phyloP scores from a whole-genome alignment of 768 basidiomycete species.

The Solioccasus polychromus region DNA sequence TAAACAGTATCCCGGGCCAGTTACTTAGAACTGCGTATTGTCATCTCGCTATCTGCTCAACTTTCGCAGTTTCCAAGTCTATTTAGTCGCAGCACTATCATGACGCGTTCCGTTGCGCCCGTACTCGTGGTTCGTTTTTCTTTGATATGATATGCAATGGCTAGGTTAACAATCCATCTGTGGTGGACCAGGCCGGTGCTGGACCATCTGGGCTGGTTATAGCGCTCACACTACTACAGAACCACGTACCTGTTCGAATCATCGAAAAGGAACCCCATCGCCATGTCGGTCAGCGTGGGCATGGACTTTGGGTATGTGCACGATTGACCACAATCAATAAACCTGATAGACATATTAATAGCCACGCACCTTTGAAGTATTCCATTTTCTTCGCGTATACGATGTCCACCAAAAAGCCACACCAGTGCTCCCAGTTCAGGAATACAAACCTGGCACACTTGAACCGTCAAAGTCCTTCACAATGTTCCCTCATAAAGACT shows the following conservation, averaged over 20 bases:
- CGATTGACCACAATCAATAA: neutral
- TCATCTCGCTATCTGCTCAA: too few species aligned
- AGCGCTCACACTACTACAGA: slow-evolving; percentile 37
- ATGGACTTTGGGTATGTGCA: slow-evolving; percentile 39
- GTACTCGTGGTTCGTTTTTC: too few species aligned
- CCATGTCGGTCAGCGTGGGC: slow-evolving; percentile 37
- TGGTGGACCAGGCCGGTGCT: slow-evolving; percentile 12
- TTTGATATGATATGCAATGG: too few species aligned
- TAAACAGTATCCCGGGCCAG: too few species aligned
- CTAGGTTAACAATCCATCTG: too few species aligned
- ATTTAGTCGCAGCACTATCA: too few species aligned
- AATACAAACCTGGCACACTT: slow-evolving; percentile 30
- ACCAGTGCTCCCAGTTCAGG: slow-evolving; percentile 26
- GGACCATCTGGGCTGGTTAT: slow-evolving; percentile 31
- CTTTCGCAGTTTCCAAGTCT: too few species aligned
- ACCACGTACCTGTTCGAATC: slow-evolving; percentile 48
- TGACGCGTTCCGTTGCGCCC: too few species aligned
- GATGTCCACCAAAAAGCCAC: slow-evolving; percentile 34
- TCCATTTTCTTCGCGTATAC: slow-evolving; percentile 38
- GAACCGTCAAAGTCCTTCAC: slow-evolving; percentile 12
- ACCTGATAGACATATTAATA: neutral
- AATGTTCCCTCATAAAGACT: slow-evolving; percentile 8
- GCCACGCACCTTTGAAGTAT: slow-evolving; percentile 42
- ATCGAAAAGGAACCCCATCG: slow-evolving; percentile 43
- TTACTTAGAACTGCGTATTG: too few species aligned